These are phyloP conservation scores for Astraeus odoratus DNA, from an alignment of 768 basidiomycete species.

Conservation along the genomic window DNA sequence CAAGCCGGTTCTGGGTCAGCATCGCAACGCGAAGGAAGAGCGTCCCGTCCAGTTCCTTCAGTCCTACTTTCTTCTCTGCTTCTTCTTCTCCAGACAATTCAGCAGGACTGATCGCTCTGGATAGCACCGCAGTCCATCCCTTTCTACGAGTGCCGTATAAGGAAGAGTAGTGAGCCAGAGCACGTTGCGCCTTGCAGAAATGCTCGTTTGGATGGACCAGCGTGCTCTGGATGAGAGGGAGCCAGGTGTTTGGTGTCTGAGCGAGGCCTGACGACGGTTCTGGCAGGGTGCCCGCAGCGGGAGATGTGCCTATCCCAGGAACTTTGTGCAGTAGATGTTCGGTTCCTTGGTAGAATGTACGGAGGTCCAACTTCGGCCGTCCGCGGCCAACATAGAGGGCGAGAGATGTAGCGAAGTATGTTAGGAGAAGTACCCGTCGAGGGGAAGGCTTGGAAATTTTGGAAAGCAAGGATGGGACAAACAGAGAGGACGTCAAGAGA, in stretches of 20 bases:
- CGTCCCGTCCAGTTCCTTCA: constrained; percentile 44
- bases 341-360: constrained; percentile 15
- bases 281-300: constrained; percentile 22
- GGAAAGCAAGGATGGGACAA: constrained; percentile 42
- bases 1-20: constrained; percentile 38
- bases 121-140: constrained; percentile 16
- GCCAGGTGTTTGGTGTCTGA: constrained; percentile 49
- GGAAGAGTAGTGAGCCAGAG: constrained; percentile 38
- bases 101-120: constrained; percentile 2
- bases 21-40: constrained; percentile 53
- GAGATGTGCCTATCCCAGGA: constrained; percentile 15
- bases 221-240: constrained; percentile 44
- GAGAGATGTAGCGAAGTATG: constrained; percentile 43
- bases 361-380: constrained; percentile 33
- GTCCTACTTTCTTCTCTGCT: constrained; percentile 19
- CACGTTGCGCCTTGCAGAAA: constrained; percentile 39
- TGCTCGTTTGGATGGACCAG: constrained; percentile 56
- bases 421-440: constrained; percentile 42
- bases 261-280: constrained; percentile 28
- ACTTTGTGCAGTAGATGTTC: constrained; percentile 10
- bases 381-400: constrained; percentile 46
- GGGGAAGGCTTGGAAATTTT: constrained; percentile 45
- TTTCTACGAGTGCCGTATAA: constrained; percentile 35
- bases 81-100: constrained; percentile 18
- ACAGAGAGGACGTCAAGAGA: constrained; percentile 53